Evolutionary conservation across 2,329 filamentous ascomycete genomes (phyloP), one percentile per base, ranked within the genome.

Genomic region (Rutstroemia sp.): DNA sequence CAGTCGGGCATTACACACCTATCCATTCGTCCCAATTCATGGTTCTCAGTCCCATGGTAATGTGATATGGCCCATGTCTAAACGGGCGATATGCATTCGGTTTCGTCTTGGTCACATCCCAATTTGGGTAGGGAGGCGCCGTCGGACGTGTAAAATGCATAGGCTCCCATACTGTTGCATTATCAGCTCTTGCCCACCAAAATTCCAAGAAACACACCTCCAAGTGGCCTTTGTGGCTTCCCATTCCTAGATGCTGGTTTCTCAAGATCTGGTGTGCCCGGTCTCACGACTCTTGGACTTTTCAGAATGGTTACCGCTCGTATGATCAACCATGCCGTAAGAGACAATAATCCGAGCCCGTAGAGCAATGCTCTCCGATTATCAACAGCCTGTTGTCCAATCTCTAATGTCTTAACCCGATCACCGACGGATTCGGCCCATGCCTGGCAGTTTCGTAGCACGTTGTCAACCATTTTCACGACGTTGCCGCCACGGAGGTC

Each of bases 21-120:
- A 69, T 69, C 68, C 68, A 69, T 48, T 69, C 65, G 57, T 69
- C 62, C 68, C 68, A 69, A 36, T 67, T 60, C 68, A 69, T 69
- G 51, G 63, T 69, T 39, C 68, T 59, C 5, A 69, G 57, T 14
- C 68, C 68, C 68, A 69, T 69, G 9, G 68, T 69, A 42, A 69
- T 69, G 48, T 69, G 66, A 51, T 69, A 68, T 9, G 62, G 58
- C 9, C 68, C 68, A 60, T 67, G 48, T 61, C 66, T 61, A 56
- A 69, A 69, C 34, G 68, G 68, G 8, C 68, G 65, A 48, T 69
- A 69, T 38, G 68, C 60, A n/a, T 64, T 63, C 56, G 68, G 68
- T 39, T 67, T 68, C 8, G 66, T 60, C 21, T 64, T 66, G 34
- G 67, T 57, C 4, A 69, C 65, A 57, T 69, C 58, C 68, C 68